These are phyloP conservation scores for Batkoa obscura DNA, from an alignment of 371 early-diverging fungal species.

Conservation along the genomic window DNA sequence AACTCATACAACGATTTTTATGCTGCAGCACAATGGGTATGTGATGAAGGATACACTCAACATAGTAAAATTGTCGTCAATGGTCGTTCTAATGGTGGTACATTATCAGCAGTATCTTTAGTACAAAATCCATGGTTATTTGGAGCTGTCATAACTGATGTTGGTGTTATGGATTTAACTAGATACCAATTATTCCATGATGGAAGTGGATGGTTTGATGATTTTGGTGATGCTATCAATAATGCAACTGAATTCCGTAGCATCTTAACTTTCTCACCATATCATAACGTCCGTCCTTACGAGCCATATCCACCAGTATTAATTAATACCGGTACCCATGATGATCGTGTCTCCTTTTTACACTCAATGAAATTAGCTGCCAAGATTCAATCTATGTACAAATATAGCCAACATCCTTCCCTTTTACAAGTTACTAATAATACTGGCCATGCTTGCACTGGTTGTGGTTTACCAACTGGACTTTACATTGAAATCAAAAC, in stretches of 20 bases:
- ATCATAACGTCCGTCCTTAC: slow-evolving; percentile 28
- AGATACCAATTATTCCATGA: slow-evolving; percentile 35
- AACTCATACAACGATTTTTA: slow-evolving; percentile 27
- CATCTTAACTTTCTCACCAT: slow-evolving; percentile 29
- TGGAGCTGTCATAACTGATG: slow-evolving; percentile 21
- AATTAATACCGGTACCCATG: slow-evolving; percentile 21
- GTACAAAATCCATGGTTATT: slow-evolving; percentile 26
- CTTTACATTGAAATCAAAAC: neutral
- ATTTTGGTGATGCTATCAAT: slow-evolving; percentile 26
- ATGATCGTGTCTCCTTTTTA: slow-evolving; percentile 24
- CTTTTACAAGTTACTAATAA: neutral
- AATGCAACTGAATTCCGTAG: slow-evolving; percentile 17
- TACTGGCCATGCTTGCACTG: neutral
- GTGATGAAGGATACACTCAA: slow-evolving; percentile 17
- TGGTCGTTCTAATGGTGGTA: slow-evolving; percentile 51
- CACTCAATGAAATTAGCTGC: slow-evolving; percentile 37
- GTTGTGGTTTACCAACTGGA: neutral
- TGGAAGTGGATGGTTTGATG: slow-evolving; percentile 23
- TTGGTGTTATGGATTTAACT: slow-evolving; percentile 28
- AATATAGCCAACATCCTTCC: slow-evolving; percentile 17
- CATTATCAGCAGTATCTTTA: slow-evolving; percentile 15
- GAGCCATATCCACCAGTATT: slow-evolving; percentile 22
- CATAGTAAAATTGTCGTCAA: slow-evolving; percentile 28
- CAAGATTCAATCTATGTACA: slow-evolving; percentile 26
- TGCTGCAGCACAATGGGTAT: slow-evolving; percentile 20